Percentiles rank a stretch among this genome's conserved stretches.
These are phyloP conservation scores for Apiospora koreana DNA, from an alignment of 2,329 filamentous ascomycete species.

Conservation along the genomic window DNA sequence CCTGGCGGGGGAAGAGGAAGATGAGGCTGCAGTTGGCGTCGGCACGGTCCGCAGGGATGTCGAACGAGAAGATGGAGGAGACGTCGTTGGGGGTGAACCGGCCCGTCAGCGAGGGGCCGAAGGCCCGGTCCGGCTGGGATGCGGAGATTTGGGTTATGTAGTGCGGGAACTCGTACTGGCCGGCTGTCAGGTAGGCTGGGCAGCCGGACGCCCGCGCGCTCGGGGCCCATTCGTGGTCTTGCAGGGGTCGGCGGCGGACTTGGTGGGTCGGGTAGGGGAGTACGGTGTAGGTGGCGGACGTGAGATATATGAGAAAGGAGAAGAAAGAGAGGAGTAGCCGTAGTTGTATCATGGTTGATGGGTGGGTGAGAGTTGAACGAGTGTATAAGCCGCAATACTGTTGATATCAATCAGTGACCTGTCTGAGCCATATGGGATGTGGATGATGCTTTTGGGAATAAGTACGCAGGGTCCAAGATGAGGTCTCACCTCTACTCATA, in stretches of 20 bases:
- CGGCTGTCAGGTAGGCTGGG: conserved; percentile 28
- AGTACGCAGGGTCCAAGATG: too few relatives aligned
- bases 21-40: conserved; percentile 47
- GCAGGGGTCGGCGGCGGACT: conserved; percentile 29
- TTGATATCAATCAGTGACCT: not conserved
- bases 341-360: not conserved
- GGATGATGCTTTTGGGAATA: not conserved
- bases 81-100: conserved; percentile 39
- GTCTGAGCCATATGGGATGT: not conserved
- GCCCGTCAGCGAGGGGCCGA: conserved; percentile 40
- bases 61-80: conserved; percentile 45
- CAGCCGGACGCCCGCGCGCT: conserved; percentile 24
- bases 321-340: not conserved
- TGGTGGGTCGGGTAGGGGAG: conserved; percentile 19
- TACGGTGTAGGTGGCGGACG: conserved; percentile 13
- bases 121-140: conserved; percentile 35
- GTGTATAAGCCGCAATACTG: too few relatives aligned
- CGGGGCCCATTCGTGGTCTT: conserved; percentile 23
- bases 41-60: conserved; percentile 38
- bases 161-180: conserved; percentile 32
- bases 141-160: conserved; percentile 35
- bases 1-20: conserved; percentile 43
- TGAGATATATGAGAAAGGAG: not conserved
- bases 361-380: not conserved
- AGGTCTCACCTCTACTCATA: not conserved